Base-by-base conservation (phyloP, 2,329 filamentous ascomycete species). In the Myotisia sp. region DNA sequence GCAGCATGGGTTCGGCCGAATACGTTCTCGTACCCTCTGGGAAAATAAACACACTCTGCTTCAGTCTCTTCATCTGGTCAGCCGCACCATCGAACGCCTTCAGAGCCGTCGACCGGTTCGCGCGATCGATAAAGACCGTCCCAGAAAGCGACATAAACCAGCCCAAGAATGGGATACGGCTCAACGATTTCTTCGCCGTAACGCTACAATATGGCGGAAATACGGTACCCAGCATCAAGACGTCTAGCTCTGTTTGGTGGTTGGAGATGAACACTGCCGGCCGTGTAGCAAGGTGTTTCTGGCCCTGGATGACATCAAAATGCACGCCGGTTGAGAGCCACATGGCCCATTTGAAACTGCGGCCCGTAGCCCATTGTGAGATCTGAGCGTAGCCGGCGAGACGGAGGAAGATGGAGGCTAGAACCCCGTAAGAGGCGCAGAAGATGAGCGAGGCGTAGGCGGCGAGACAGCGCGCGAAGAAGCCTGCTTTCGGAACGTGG, bases 211-310 rank as follows among this genome's bases (percentile, higher is more conserved):
- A 85, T 49, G 74, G 76, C 30, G 90, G 90, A 61, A 94, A 95
- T 50, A 93, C 74, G 58, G 69, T 66, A 42, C 85, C 90, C 18
- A 98, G 71, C 74, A 94, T 80, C 39, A 93, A 69, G 26, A 98
- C 81, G 53, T 98, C 90, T 45, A 98, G 73, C 62, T 95, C 90
- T 14, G 81, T 84, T 68, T 98, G 90, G 63, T 98, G 90, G 60
- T 95, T 95, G 26, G 80, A 81, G 46, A 98, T 68, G 51, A 98
- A 86, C 37, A 98, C 80, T 37, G 83, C 86, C 1, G 90, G 90
- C 33, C 87, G 73, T 6, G 66, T 76, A 29, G 63, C 62, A 38
- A 86, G 71, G 46, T 76, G 54, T 44, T 75, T 59, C 39, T 74
- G 50, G 8, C 86, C 83, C 28, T 78, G 69, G 32, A 93, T 60